phyloP scores from a whole-genome alignment of 1,139 yeast species.

The Kodamaea derodonti region DNA sequence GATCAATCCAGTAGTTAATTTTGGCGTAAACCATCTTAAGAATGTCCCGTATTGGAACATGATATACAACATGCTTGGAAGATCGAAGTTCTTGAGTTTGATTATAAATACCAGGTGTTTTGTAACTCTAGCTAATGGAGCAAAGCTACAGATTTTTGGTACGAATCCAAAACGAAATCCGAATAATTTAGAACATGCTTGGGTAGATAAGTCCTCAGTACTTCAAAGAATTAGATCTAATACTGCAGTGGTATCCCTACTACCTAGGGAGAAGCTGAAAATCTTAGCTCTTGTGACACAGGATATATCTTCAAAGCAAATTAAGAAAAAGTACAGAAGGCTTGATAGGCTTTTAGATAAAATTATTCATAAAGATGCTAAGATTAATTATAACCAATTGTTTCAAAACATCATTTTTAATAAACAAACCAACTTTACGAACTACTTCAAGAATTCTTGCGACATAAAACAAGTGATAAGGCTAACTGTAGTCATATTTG shows the following conservation, averaged over 20 bases:
- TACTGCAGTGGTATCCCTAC: background rate
- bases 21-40: conserved; percentile 28
- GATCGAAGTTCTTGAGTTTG: conserved; percentile 25
- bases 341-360: conserved; percentile 14
- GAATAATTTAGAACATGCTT: background rate
- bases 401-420: conserved; percentile 19
- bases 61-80: conserved; percentile 31
- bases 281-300: conserved; percentile 6
- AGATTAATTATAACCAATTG: conserved; percentile 23
- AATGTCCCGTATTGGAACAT: conserved; percentile 30
- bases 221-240: background rate
- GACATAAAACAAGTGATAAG: conserved; percentile 27
- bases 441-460: conserved; percentile 21
- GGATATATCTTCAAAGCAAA: conserved; percentile 3
- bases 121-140: conserved; percentile 9
- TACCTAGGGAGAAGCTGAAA: conserved; percentile 2
- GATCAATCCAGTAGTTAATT: conserved; percentile 19
- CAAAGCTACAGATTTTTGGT: conserved; percentile 37
- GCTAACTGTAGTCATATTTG: conserved; percentile 39
- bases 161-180: background rate
- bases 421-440: conserved; percentile 3
- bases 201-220: background rate
- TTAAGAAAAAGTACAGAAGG: conserved; percentile 22
- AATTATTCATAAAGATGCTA: conserved; percentile 21
- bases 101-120: conserved; percentile 28